Base-by-base conservation (phyloP, 2,329 filamentous ascomycete genomes). In the Exophiala sp. region DNA sequence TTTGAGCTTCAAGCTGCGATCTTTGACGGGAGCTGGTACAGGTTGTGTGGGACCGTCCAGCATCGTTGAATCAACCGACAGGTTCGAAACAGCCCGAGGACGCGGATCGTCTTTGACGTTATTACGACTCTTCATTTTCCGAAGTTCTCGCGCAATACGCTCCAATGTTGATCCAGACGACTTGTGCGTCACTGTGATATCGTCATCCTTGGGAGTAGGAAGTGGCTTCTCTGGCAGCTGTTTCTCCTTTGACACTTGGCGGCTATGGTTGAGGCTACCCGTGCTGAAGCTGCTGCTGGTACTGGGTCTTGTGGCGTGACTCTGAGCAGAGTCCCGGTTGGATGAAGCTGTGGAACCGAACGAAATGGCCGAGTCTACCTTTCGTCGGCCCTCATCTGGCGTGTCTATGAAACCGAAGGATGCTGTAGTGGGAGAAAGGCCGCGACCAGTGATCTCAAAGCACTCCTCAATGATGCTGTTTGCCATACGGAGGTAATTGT, bases 351-450 rank as follows among this genome's bases (percentile, higher is more conserved):
- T 57, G 1, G 68, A 68, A 43, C 69, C 71, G 59, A 83, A 81
- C 64, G 79, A 82, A 51, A 83, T 76, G 16, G 80, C 81, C 2
- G 81, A 83, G 62, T 83, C 81, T 18, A 76, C 76, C 65, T 82
- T 82, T 60, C 79, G 74, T 45, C 63, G 58, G 37, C 63, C 54
- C n/a, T 62, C 60, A 11, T 63, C 60, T 43, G 67, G 65, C 27
- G 68, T 44, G 19, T 60, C 55, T 27, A 55, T 61, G 55, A 39
- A 70, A 40, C 27, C 40, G 48, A 59, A 57, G 2, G 53, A 49
- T 8, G 58, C 43, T 14, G 55, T 44, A 18, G 46, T 57, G 6
- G 57, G 60, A 23, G 58, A 62, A 54, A 67, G 68, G 27, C 69
- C 62, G 3, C 69, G 68, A 34, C 71, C 69, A 40, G 64, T 70